These are phyloP conservation scores for Balakata baccata DNA, from an alignment of 345 rosid species.

Conservation along the genomic window DNA sequence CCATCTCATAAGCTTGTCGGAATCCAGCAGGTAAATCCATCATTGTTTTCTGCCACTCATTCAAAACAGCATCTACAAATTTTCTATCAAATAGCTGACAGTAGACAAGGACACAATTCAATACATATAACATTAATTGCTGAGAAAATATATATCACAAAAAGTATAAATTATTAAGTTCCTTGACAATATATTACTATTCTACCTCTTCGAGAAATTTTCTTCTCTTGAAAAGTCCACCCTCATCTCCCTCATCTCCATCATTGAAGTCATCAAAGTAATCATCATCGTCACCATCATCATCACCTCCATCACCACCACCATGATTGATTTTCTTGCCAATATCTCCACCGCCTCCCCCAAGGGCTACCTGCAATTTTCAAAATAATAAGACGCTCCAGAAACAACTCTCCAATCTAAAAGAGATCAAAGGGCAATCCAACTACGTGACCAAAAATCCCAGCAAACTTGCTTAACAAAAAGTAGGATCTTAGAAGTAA, in stretches of 20 bases:
- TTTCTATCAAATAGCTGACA: constrained; percentile 84
- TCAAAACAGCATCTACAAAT: constrained; percentile 86
- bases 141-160: background rate
- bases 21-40: constrained; percentile 95
- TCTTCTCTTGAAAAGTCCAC: constrained; percentile 82
- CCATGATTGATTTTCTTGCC: constrained; percentile 82
- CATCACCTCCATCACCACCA: constrained; percentile 97
- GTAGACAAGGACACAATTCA: constrained; percentile 16
- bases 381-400: constrained; percentile 21
- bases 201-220: constrained; percentile 79
- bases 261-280: constrained; percentile 93
- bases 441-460: background rate
- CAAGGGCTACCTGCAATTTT: constrained; percentile 65
- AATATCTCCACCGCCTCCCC: constrained; percentile 92
- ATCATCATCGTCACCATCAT: constrained; percentile 90
- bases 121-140: constrained; percentile 1
- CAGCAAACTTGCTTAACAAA: background rate
- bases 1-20: constrained; percentile 99
- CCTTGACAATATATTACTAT: background rate
- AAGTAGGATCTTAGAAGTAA: background rate
- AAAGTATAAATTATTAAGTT: background rate
- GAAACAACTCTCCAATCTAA: background rate
- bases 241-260: constrained; percentile 84
- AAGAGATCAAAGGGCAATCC: background rate
- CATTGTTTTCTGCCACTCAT: constrained; percentile 95